A percentile compares a stretch with the other conserved stretches of the same genome.
These are phyloP conservation scores for Austroboletus festivus DNA, from an alignment of 768 basidiomycete species.

Conservation along the genomic window DNA sequence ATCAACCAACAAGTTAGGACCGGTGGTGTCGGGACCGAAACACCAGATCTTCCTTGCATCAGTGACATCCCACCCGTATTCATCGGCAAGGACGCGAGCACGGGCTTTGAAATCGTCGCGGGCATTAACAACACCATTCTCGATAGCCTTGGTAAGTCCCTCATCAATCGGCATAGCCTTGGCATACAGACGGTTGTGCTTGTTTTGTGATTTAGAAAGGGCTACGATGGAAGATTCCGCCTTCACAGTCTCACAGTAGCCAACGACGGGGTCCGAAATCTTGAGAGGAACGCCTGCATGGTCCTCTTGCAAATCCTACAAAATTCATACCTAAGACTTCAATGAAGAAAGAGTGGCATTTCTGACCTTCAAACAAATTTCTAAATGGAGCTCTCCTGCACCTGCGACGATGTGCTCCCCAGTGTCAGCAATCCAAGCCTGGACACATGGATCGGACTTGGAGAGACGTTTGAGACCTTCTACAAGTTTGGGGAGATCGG, in stretches of 20 bases:
- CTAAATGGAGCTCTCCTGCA: slow-evolving; percentile 98
- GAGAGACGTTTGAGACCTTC: slow-evolving; percentile 99
- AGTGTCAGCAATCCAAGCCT: slow-evolving; percentile 86
- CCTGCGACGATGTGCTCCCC: slow-evolving; percentile 99
- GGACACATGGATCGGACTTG: slow-evolving; percentile 99
- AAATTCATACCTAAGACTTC: background rate
- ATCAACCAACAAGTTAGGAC: slow-evolving; percentile 95
- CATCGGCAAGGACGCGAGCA: slow-evolving; percentile 93
- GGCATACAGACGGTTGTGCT: slow-evolving; percentile 97
- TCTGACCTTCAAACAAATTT: slow-evolving; percentile 95
- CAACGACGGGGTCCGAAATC: slow-evolving; percentile 96
- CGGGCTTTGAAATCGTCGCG: slow-evolving; percentile 98
- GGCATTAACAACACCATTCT: slow-evolving; percentile 75
- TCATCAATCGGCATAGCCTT: slow-evolving; percentile 94
- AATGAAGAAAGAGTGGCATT: background rate
- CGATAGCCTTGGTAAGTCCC: slow-evolving; percentile 91
- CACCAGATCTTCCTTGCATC: slow-evolving; percentile 99
- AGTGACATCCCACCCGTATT: slow-evolving; percentile 97
- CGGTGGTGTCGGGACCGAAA: slow-evolving; percentile 98
- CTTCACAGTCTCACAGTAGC: slow-evolving; percentile 96
- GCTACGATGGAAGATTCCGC: slow-evolving; percentile 94
- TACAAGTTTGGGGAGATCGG: slow-evolving; percentile 98
- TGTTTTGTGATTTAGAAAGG: slow-evolving; percentile 99
- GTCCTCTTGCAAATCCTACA: slow-evolving; percentile 95
- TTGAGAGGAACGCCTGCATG: slow-evolving; percentile 99